Conservation (phyloP, 192 early-diverging fungal species). For the Pilaira anomala region DNA sequence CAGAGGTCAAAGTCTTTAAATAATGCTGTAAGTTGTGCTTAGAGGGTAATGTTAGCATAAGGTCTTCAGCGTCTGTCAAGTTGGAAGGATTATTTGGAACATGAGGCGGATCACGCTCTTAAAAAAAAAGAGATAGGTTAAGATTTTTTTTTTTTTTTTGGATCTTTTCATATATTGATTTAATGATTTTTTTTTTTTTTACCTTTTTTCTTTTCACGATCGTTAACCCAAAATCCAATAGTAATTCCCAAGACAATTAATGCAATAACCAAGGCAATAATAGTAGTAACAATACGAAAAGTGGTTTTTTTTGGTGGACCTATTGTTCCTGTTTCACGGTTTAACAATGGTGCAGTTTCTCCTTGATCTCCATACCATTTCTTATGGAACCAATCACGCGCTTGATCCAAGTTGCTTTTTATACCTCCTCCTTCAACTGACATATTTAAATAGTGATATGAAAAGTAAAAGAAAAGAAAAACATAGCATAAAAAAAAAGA, state of each 20-base stretch:
- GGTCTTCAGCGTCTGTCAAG: slow-evolving; percentile 8
- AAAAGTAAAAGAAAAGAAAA: not conserved
- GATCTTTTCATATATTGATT: not conserved
- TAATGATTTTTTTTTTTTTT: not conserved
- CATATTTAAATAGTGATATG: not conserved
- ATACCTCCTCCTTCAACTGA: not conserved
- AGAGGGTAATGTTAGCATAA: slow-evolving; percentile 19
- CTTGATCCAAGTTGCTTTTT: too few relatives aligned
- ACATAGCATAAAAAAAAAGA: not conserved
- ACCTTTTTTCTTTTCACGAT: not conserved
- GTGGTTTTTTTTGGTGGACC: not conserved
- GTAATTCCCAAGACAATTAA: not conserved
- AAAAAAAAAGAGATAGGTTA: slow-evolving; percentile 1
- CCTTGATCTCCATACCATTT: not conserved
- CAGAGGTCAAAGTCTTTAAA: slow-evolving; percentile 55
- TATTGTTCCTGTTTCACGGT: not conserved
- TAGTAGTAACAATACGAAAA: not conserved
- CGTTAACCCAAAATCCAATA: not conserved
- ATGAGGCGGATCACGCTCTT: not conserved
- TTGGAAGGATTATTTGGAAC: not conserved
- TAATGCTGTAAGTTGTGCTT: slow-evolving; percentile 38
- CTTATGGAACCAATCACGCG: slow-evolving; percentile 7
- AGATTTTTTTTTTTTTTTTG: too few relatives aligned
- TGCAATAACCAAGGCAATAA: not conserved
- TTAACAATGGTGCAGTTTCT: slow-evolving; percentile 1